Percentiles rank a stretch among this genome's conserved stretches.
Conservation (phyloP, 1,284 basidiomycete genomes). For the Cystobasidium sp. region DNA sequence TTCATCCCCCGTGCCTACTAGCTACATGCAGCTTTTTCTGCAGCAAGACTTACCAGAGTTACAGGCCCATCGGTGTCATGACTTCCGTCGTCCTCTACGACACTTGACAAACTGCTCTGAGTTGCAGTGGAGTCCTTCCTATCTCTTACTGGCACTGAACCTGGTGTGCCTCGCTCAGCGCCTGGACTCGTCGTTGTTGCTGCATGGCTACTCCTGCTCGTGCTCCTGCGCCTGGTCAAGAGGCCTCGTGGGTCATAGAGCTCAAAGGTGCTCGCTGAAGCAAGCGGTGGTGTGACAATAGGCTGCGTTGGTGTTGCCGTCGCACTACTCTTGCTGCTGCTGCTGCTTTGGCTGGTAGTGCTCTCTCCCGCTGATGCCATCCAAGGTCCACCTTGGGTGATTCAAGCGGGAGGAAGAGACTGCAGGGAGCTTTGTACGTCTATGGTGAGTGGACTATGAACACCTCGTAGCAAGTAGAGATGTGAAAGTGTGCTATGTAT, state of each 20-base stretch:
- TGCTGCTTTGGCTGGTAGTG: slow-evolving; percentile 6
- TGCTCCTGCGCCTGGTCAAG: slow-evolving; percentile 28
- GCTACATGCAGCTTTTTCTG: background rate
- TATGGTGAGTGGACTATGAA: background rate
- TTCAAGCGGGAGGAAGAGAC: slow-evolving; percentile 6
- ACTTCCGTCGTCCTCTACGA: slow-evolving; percentile 8
- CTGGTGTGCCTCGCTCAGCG: background rate
- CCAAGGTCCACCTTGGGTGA: slow-evolving; percentile 20
- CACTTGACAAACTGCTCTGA: slow-evolving; percentile 16
- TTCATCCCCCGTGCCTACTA: background rate
- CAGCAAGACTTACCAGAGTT: background rate
- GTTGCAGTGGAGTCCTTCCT: slow-evolving; percentile 23
- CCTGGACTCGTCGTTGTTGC: slow-evolving; percentile 5
- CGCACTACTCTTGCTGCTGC: background rate
- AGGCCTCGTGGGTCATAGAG: slow-evolving; percentile 39
- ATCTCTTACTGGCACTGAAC: slow-evolving; percentile 1
- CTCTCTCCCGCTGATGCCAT: slow-evolving; percentile 23
- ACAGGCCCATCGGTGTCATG: background rate
- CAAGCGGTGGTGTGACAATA: slow-evolving; percentile 15
- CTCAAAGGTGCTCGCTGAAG: slow-evolving; percentile 30
- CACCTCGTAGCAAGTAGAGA: too few species aligned
- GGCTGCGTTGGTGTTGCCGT: slow-evolving; percentile 24
- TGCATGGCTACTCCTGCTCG: slow-evolving; percentile 28
- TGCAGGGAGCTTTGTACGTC: background rate
- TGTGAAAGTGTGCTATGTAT: too few species aligned